Evolutionary conservation across 2,329 filamentous ascomycete genomes (phyloP).

Genomic region (Fusarium xylarioides): DNA sequence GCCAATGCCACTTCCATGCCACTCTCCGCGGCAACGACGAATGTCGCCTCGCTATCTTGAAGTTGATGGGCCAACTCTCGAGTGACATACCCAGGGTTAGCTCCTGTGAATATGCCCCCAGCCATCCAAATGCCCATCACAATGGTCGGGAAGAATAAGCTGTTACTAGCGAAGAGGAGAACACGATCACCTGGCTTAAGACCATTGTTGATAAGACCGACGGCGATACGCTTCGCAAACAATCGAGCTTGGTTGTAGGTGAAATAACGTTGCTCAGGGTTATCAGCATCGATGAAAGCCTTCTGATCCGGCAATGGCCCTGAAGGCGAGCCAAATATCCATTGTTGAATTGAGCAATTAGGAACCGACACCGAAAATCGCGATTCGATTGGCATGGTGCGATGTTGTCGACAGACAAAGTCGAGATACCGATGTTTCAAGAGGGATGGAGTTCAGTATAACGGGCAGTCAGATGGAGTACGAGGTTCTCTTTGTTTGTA

Average conservation of each 20-base stretch:
- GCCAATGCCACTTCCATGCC: conserved; percentile 71
- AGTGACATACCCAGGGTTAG: conserved; percentile 73
- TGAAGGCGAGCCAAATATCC: conserved; percentile 62
- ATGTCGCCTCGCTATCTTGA: conserved; percentile 72
- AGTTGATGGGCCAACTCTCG: conserved; percentile 81
- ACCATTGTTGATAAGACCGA: conserved; percentile 71
- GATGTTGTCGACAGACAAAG: background rate
- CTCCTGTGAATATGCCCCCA: conserved; percentile 80
- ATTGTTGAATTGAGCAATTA: conserved; percentile 62
- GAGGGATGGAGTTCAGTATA: background rate
- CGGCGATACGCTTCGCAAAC: conserved; percentile 76
- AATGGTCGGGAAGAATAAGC: conserved; percentile 74
- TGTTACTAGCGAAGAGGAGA: conserved; percentile 77
- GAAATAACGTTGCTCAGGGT: conserved; percentile 73
- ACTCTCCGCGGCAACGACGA: conserved; percentile 70
- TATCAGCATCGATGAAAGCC: conserved; percentile 70
- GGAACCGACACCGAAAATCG: conserved; percentile 57
- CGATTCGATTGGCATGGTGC: conserved; percentile 57
- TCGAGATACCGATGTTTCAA: background rate
- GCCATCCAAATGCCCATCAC: conserved; percentile 81
- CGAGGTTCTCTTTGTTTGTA: background rate
- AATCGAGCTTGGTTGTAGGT: conserved; percentile 71
- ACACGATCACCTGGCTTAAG: conserved; percentile 75
- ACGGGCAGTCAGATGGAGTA: background rate
- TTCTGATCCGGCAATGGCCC: conserved; percentile 54